Evolutionary conservation across 192 early-diverging fungal genomes (phyloP).

Genomic region (Thamnidium elegans): DNA sequence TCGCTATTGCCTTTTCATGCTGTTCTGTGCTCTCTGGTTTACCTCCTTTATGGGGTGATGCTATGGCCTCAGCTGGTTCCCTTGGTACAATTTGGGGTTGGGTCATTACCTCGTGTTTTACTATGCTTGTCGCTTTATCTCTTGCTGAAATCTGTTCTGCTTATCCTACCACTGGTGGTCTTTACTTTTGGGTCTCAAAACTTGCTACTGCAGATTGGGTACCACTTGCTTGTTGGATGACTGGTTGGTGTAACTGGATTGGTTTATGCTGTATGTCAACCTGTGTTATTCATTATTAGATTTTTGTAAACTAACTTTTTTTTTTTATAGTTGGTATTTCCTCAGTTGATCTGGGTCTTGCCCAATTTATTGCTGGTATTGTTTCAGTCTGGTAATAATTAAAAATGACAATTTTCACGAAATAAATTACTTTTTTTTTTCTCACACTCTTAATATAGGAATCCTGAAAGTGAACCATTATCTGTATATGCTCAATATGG

Average conservation of each 20-base stretch:
- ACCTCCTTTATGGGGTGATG: conserved; percentile 48
- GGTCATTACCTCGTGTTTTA: conserved; percentile 46
- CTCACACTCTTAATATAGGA: conserved; percentile 21
- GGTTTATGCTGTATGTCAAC: conserved; percentile 38
- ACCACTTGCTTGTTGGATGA: conserved; percentile 51
- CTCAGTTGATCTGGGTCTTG: conserved; percentile 47
- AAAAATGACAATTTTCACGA: neutral
- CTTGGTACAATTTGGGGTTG: conserved; percentile 53
- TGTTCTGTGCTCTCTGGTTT: conserved; percentile 51
- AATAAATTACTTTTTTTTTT: neutral
- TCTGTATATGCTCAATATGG: conserved; percentile 47
- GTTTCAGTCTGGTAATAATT: conserved; percentile 32
- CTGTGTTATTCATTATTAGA: neutral
- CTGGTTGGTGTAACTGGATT: conserved; percentile 53
- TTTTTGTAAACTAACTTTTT: neutral
- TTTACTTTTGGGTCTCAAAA: conserved; percentile 54
- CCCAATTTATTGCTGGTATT: conserved; percentile 47
- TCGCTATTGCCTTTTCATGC: conserved; percentile 56
- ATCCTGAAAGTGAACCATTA: conserved; percentile 20
- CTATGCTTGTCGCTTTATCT: conserved; percentile 42
- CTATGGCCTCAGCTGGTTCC: conserved; percentile 47
- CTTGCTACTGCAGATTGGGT: conserved; percentile 46
- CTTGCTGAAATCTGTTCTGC: conserved; percentile 55
- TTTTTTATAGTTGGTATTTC: conserved; percentile 32
- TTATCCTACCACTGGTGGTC: conserved; percentile 47